Evolutionary conservation across 1,139 yeast genomes (phyloP), one percentile per base, ranked within the genome.

Genomic region (Protomyces gravidus): DNA sequence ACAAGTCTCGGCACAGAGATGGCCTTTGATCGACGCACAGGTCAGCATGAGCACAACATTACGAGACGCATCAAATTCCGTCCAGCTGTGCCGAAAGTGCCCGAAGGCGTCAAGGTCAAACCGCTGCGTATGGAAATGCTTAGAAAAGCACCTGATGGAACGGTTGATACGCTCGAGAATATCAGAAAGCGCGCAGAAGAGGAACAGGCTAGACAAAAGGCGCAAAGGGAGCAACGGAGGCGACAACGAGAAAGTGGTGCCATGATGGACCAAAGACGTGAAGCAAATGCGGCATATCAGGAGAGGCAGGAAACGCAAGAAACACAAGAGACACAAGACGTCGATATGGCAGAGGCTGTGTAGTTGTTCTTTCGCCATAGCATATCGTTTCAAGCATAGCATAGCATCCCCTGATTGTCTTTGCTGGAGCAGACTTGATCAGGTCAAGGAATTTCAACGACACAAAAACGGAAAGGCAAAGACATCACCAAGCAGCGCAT

Each of bases 1-100:
- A 36, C 46, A 5, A 45, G 25, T 9, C 26, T 53, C 25, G 58
- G 58, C 32, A 53, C 58, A 13, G 58, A 53, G 39, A 45, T 53
- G 51, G 36, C 46, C 47, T 46, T 53, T 25, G 51, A 53, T 42
- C 23, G 42, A 15, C 23, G 15, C 7, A n/a, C 42, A 4, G 42
- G 42, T n/a, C 21, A 15, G 19, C 21, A 36, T 36, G 23, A 9
- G 11, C 17, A 13, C 6, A 36, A 36, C 21, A 13, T 15, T 15
- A 17, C 7, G 21, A n/a, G 21, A 15, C 42, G 42, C 11, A 36
- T 36, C 42, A 23, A 15, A 6, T 36, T 36, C 7, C 19, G 21
- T 19, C 42, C 42, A 15, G 21, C 42, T 2, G 19, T n/a, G 17
- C 23, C 11, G 7, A 36, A 36, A 9, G 7, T 6, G 9, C 23